Evolutionary conservation across 163 green algal genomes (phyloP).

Genomic region (Prototheca cutis): DNA sequence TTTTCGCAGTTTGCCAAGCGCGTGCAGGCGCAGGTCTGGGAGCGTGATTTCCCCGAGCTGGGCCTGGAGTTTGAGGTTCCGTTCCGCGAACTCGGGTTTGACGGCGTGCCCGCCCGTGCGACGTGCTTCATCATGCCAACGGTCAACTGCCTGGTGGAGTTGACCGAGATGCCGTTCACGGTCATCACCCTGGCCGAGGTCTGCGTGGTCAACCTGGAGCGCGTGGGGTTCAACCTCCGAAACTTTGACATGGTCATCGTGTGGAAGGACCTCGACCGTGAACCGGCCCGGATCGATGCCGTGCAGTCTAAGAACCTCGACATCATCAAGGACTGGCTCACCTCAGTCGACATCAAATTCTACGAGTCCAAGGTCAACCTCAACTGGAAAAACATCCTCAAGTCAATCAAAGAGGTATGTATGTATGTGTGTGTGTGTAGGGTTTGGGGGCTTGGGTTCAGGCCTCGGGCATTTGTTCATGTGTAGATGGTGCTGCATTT

Average conservation of each 20-base stretch:
- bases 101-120: constrained; percentile 71
- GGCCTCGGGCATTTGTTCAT: too few relatives aligned
- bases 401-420: constrained; percentile 72
- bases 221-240: constrained; percentile 94
- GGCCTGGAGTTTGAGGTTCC: constrained; percentile 95
- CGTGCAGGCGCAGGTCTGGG: constrained; percentile 86
- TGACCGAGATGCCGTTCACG: constrained; percentile 91
- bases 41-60: constrained; percentile 70
- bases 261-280: constrained; percentile 84
- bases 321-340: constrained; percentile 95
- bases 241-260: constrained; percentile 99
- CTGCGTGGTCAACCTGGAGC: constrained; percentile 86
- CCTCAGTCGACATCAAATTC: constrained; percentile 89
- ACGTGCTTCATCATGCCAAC: constrained; percentile 86
- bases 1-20: constrained; percentile 81
- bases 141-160: constrained; percentile 95
- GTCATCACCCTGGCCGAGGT: constrained; percentile 62
- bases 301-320: constrained; percentile 83
- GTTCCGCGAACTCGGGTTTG: constrained; percentile 92
- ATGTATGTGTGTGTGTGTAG: neutral
- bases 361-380: constrained; percentile 98
- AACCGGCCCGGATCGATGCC: constrained; percentile 81
- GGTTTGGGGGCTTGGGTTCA: too few relatives aligned
- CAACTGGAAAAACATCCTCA: constrained; percentile 96
- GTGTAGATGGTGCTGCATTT: too few relatives aligned